phyloP scores from a whole-genome alignment of 116 monocot species.

The Cymodocea nodosa region DNA sequence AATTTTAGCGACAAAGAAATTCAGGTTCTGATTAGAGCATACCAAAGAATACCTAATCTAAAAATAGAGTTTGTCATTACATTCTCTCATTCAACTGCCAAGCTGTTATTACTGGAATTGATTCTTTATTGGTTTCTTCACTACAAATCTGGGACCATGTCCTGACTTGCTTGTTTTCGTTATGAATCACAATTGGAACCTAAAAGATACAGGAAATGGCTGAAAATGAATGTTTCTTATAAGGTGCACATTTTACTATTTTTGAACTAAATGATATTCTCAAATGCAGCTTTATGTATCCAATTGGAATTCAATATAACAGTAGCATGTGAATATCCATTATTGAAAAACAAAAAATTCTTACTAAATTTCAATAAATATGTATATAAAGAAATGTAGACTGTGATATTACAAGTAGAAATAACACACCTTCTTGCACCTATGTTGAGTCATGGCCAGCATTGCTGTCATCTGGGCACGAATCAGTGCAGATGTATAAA shows the following conservation, averaged over 20 bases:
- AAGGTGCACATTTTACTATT: too few relatives aligned
- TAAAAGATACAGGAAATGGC: conserved; percentile 6
- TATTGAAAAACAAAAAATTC: neutral
- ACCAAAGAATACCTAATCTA: too few relatives aligned
- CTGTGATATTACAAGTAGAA: neutral
- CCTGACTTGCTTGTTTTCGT: conserved; percentile 57
- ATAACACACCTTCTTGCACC: conserved; percentile 67
- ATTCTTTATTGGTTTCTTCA: conserved; percentile 71
- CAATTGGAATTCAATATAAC: too few relatives aligned
- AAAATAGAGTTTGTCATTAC: conserved; percentile 22
- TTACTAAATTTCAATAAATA: neutral
- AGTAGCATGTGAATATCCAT: too few relatives aligned
- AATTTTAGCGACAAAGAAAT: neutral
- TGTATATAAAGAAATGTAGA: neutral
- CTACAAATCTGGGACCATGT: conserved; percentile 67
- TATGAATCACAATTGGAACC: conserved; percentile 85
- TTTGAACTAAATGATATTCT: neutral
- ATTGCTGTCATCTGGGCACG: conserved; percentile 99
- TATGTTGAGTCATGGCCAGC: conserved; percentile 98
- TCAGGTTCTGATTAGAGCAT: neutral
- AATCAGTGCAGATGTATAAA: conserved; percentile 80
- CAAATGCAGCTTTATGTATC: neutral
- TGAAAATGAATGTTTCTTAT: too few relatives aligned
- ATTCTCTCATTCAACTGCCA: conserved; percentile 99
- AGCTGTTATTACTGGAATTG: conserved; percentile 81